These are phyloP conservation scores for Clonostachys rosea DNA, from an alignment of 2,329 filamentous ascomycete species.

Conservation along the genomic window DNA sequence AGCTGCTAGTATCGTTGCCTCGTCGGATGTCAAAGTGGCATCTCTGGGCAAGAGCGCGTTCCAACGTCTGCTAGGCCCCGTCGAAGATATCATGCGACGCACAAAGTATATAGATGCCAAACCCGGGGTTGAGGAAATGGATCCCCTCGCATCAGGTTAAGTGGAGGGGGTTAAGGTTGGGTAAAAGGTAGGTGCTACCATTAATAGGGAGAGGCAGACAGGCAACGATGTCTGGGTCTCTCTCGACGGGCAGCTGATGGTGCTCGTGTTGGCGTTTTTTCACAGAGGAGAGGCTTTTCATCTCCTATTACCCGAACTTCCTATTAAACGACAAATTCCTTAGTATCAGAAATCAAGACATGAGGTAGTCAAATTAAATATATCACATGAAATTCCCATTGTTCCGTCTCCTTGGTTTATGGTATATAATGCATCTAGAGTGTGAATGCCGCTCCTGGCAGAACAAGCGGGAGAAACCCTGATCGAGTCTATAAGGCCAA, in stretches of 20 bases:
- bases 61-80: slow-evolving; percentile 85
- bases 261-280: slow-evolving; percentile 1
- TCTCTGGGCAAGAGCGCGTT: slow-evolving; percentile 91
- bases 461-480: too few species aligned
- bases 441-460: too few species aligned
- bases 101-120: slow-evolving; percentile 58
- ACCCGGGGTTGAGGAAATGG: slow-evolving; percentile 61
- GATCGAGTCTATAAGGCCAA: too few species aligned
- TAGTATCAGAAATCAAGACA: too few species aligned
- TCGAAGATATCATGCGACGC: slow-evolving; percentile 90
- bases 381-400: too few species aligned
- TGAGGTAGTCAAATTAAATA: too few species aligned
- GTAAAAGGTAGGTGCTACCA: neutral
- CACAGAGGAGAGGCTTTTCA: too few species aligned
- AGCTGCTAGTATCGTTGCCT: slow-evolving; percentile 81
- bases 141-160: slow-evolving; percentile 50
- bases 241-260: neutral
- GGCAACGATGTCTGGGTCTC: neutral
- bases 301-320: too few species aligned
- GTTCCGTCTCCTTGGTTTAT: too few species aligned
- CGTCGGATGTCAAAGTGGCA: slow-evolving; percentile 87
- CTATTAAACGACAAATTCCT: too few species aligned
- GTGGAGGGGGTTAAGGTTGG: neutral
- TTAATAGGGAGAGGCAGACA: neutral
- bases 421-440: too few species aligned